These are phyloP conservation scores for Hypoxylon fragiforme DNA, from an alignment of 495 filamentous ascomycete genomes.

Conservation along the genomic window DNA sequence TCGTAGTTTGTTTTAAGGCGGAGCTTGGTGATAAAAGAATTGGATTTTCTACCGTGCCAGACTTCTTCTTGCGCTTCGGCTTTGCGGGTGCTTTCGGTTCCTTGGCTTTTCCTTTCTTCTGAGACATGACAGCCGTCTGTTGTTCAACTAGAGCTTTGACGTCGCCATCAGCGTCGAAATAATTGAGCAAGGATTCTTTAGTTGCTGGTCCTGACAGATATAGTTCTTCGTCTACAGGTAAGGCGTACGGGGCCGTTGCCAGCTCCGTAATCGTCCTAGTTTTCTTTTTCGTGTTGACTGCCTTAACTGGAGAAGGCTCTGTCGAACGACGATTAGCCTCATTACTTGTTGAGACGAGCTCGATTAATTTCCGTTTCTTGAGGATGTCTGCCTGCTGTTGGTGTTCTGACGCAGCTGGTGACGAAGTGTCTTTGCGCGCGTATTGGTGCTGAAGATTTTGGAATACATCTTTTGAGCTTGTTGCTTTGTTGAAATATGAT, in stretches of 20 bases:
- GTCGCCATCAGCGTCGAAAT: slow-evolving; percentile 38
- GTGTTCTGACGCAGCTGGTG: not conserved
- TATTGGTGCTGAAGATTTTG: slow-evolving; percentile 40
- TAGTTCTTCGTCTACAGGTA: slow-evolving; percentile 35
- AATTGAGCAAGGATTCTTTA: slow-evolving; percentile 38
- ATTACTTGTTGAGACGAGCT: slow-evolving; percentile 43
- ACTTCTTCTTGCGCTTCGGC: slow-evolving; percentile 48
- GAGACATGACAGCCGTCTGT: slow-evolving; percentile 37
- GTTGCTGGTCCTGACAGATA: slow-evolving; percentile 32
- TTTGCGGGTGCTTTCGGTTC: slow-evolving; percentile 38
- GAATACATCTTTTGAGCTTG: slow-evolving; percentile 34
- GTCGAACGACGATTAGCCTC: slow-evolving; percentile 18
- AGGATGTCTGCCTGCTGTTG: slow-evolving; percentile 31
- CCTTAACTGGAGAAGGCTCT: slow-evolving; percentile 54
- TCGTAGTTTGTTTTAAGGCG: slow-evolving; percentile 66
- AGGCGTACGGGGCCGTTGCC: slow-evolving; percentile 75
- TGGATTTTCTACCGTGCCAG: slow-evolving; percentile 44
- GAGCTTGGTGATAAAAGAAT: slow-evolving; percentile 73
- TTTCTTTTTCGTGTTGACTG: slow-evolving; percentile 63
- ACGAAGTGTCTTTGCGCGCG: slow-evolving; percentile 27
- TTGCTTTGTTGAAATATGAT: slow-evolving; percentile 23
- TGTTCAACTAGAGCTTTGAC: slow-evolving; percentile 39
- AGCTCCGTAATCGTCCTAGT: slow-evolving; percentile 81
- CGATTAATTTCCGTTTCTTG: slow-evolving; percentile 56
- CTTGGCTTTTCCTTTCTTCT: slow-evolving; percentile 40